Evolutionary conservation across 495 filamentous ascomycete genomes (phyloP).

Genomic region (Tricharina praecox): DNA sequence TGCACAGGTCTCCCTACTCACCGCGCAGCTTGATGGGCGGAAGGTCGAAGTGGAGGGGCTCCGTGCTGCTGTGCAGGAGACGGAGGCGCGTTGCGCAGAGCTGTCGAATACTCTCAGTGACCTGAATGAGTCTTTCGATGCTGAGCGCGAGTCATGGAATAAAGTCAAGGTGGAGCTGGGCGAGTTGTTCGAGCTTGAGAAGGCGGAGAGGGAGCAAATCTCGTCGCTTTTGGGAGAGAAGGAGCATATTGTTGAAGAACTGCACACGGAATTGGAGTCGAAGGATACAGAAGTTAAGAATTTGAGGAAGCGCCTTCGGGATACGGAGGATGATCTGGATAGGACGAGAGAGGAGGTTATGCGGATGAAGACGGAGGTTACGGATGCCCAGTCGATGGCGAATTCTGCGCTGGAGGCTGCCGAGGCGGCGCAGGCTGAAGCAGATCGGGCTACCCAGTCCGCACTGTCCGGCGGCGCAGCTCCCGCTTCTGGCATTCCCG

Average conservation of each 20-base stretch:
- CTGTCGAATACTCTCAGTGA: constrained; percentile 23
- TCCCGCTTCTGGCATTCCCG: no score
- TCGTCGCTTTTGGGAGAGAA: constrained; percentile 59
- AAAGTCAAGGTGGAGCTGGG: constrained; percentile 73
- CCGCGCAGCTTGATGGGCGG: constrained; percentile 72
- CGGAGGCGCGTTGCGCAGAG: constrained; percentile 37
- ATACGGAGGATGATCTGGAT: constrained; percentile 5
- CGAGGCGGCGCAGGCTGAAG: no score
- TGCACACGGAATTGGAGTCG: constrained; percentile 54
- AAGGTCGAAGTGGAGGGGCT: constrained; percentile 76
- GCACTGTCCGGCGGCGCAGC: no score
- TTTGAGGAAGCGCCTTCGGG: constrained; percentile 7
- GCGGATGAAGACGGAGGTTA: not conserved
- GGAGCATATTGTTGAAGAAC: constrained; percentile 35
- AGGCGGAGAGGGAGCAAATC: constrained; percentile 65
- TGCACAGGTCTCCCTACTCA: constrained; percentile 77
- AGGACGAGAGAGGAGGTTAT: constrained; percentile 4
- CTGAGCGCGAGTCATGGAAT: constrained; percentile 73
- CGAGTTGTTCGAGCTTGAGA: constrained; percentile 35
- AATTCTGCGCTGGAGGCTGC: not conserved
- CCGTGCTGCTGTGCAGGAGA: constrained; percentile 69
- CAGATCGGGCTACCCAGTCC: no score
- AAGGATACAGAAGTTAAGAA: constrained; percentile 41
- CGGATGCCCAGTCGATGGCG: not conserved
- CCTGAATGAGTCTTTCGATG: constrained; percentile 47